phyloP scores from a whole-genome alignment of 495 filamentous ascomycete species.

The Penicillium flavigenum region DNA sequence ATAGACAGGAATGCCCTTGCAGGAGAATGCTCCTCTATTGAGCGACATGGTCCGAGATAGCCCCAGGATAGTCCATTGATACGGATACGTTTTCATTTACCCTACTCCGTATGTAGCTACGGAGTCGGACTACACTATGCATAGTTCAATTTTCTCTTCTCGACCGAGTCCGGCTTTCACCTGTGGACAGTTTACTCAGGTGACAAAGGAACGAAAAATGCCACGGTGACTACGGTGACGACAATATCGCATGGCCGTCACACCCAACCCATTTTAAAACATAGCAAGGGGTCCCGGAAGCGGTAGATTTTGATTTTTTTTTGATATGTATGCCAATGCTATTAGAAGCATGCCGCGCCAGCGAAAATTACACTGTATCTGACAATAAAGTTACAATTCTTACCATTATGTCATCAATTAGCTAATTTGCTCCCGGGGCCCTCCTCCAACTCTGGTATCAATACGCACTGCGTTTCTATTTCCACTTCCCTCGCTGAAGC shows the following conservation, averaged over 20 bases:
- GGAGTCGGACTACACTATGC: too few species aligned
- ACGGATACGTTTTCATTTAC: background rate
- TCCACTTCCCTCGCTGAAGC: conserved; percentile 25
- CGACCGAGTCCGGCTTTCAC: conserved; percentile 6
- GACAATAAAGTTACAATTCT: background rate
- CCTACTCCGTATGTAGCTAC: too few species aligned
- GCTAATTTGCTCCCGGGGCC: background rate
- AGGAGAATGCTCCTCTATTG: conserved; percentile 22
- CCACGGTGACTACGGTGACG: conserved; percentile 4
- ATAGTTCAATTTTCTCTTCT: background rate
- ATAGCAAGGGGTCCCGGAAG: conserved; percentile 26
- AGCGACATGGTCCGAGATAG: conserved; percentile 19
- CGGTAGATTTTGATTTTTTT: conserved; percentile 16
- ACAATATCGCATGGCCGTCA: conserved; percentile 3
- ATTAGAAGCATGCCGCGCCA: conserved; percentile 8
- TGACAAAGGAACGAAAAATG: background rate
- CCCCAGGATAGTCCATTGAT: background rate
- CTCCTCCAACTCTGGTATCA: conserved; percentile 9
- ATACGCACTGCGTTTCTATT: conserved; percentile 11
- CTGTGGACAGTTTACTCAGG: background rate
- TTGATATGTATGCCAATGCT: conserved; percentile 20
- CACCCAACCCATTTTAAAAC: conserved; percentile 6
- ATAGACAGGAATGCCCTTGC: conserved; percentile 24
- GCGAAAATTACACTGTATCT: background rate
- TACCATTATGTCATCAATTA: conserved; percentile 24